Base-by-base conservation (phyloP, 805 yeast species). In the Kazachstania viticola region DNA sequence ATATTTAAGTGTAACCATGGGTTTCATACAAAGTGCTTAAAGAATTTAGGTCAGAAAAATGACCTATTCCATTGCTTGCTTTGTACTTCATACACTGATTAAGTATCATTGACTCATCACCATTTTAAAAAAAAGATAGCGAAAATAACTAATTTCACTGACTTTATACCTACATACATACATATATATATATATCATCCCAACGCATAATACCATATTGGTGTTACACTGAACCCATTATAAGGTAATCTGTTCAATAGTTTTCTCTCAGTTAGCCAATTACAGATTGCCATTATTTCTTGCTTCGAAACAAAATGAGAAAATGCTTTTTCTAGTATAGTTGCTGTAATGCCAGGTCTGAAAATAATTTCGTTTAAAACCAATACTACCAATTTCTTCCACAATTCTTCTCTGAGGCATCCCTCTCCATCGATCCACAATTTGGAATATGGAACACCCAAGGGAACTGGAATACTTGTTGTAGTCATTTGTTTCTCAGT, bases 361-460 rank as follows among this genome's bases (percentile, higher is more conserved):
- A 70, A 61, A 5, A 70, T 58, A 8, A 75, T 50, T 4, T 62
- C 57, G 27, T 61, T 48, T 0, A 73, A 34, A 1, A 79, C 41
- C 9, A 72, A 60, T 15, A 65, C 56, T 0, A 78, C 51, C 1
- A 78, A 51, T 31, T 63, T 66, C 11, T 56, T 54, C 93, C 95
- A 87, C 5, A 83, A 54, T 0, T 48, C 45, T 17, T 50, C 55
- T 38, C 79, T 75, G 27, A 85, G 64, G 17, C 63, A 52, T 2
- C 93, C 88, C 21, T 60, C 52, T 23, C 77, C 52, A 42, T 77
- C 79, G 9, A 81, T 62, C 95, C 95, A 84, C 7, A 79, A 50
- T 25, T 69, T 68, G 2, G 79, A 69, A 37, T 82, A 76, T 2
- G 85, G 71, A 14, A 63, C 55, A 0, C 77, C 79, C 7, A 61